phyloP scores from a whole-genome alignment of 169 alveolate genomes.

The Pseudocohnilembus persalinus region DNA sequence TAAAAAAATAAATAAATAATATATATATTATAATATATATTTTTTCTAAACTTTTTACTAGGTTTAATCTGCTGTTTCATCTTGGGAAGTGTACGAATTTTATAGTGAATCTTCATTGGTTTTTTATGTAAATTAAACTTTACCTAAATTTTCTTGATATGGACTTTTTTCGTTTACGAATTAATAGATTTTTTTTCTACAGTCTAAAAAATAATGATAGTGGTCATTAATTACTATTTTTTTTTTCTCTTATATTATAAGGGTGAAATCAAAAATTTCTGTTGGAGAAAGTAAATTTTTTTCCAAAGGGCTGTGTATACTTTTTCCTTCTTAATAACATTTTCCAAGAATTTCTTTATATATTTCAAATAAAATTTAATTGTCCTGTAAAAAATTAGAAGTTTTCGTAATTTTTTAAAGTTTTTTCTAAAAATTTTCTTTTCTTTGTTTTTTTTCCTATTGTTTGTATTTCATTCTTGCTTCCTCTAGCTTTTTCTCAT shows the following conservation, averaged over 20 bases:
- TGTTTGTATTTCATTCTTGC: not conserved
- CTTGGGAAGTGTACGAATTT: not conserved
- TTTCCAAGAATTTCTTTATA: not conserved
- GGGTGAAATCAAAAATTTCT: not conserved
- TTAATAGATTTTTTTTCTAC: not conserved
- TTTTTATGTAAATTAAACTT: too few relatives aligned
- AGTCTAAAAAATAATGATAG: too few relatives aligned
- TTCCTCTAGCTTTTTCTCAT: not conserved
- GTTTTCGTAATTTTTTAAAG: not conserved
- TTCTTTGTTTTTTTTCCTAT: not conserved
- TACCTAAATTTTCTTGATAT: not conserved
- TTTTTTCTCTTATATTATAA: not conserved
- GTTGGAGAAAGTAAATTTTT: not conserved
- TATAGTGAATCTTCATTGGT: not conserved
- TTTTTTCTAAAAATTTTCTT: not conserved
- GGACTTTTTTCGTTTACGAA: not conserved
- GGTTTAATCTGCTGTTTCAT: not conserved
- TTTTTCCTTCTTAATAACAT: not conserved
- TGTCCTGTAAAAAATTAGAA: not conserved
- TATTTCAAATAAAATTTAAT: too few relatives aligned
- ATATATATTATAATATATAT: too few relatives aligned
- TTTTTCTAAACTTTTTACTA: not conserved
- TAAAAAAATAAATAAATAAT: too few relatives aligned
- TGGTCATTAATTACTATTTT: not conserved
- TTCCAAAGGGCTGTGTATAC: not conserved